phyloP scores from a whole-genome alignment of 139 green algal genomes.

The Chlorella ohadii region DNA sequence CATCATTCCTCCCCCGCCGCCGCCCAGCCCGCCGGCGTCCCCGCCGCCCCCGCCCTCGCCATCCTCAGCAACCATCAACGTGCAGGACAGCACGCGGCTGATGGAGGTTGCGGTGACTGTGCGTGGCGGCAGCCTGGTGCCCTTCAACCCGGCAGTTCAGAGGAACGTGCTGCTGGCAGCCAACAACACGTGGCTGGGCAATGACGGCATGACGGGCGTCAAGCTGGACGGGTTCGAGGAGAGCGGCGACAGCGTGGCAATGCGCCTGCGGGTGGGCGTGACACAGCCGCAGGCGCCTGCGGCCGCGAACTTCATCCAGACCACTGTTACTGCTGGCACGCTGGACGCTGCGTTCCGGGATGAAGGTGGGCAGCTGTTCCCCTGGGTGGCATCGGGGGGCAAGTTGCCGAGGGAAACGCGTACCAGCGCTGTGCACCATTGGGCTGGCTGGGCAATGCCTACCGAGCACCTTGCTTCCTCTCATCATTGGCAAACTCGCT shows the following conservation, averaged over 20 bases:
- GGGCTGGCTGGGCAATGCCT: too few species aligned
- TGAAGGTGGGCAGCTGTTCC: too few species aligned
- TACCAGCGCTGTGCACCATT: too few species aligned
- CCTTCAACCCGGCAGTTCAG: not conserved
- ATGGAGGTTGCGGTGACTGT: not conserved
- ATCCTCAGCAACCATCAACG: not conserved
- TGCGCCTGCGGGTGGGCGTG: conserved; percentile 1
- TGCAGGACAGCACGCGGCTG: not conserved
- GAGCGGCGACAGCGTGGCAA: not conserved
- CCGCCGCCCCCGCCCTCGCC: conserved; percentile 8
- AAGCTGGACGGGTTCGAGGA: not conserved
- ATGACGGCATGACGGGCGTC: not conserved
- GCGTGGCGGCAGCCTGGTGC: not conserved
- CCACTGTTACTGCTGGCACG: not conserved
- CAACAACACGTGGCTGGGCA: not conserved
- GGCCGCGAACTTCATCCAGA: not conserved
- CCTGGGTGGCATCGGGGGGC: too few species aligned
- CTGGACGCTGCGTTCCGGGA: too few species aligned
- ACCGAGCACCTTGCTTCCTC: too few species aligned
- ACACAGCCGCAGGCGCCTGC: not conserved
- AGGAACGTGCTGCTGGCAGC: conserved; percentile 4
- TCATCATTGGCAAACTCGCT: too few species aligned
- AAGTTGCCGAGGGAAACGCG: too few species aligned
- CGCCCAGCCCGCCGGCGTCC: not conserved
- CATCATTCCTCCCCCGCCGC: not conserved